These are phyloP conservation scores for Saccharomycopsis sp. DNA, from an alignment of 805 yeast genomes.

Conservation along the genomic window DNA sequence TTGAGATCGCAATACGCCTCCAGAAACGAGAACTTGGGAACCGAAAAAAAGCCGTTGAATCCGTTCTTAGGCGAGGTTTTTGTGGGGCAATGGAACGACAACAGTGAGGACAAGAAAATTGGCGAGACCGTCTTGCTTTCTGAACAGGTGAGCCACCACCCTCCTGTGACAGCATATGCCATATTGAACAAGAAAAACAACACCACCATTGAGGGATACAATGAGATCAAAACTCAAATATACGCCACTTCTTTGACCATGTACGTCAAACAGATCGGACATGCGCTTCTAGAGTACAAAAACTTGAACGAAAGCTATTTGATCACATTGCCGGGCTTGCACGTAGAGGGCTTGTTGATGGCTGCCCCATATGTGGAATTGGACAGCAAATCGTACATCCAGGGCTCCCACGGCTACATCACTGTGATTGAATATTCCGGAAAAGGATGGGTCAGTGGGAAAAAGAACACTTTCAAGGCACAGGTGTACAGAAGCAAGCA, in stretches of 20 bases:
- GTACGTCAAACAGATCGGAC: constrained; percentile 88
- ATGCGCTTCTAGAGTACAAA: constrained; percentile 65
- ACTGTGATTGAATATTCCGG: constrained; percentile 78
- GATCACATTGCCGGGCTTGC: constrained; percentile 88
- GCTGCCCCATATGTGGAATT: constrained; percentile 94
- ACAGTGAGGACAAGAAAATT: constrained; percentile 37
- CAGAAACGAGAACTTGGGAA: constrained; percentile 85
- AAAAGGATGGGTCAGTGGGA: constrained; percentile 92
- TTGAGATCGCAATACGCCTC: constrained; percentile 90
- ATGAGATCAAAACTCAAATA: constrained; percentile 80
- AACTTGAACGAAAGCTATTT: constrained; percentile 61
- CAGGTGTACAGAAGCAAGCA: constrained; percentile 53
- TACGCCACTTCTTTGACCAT: constrained; percentile 60
- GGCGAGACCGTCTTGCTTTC: constrained; percentile 77
- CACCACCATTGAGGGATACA: constrained; percentile 77
- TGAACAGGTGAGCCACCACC: constrained; percentile 97
- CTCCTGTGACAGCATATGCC: constrained; percentile 93
- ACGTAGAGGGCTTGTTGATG: constrained; percentile 85
- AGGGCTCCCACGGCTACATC: constrained; percentile 69
- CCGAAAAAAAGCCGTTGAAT: constrained; percentile 94
- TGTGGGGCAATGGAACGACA: constrained; percentile 78
- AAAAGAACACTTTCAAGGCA: constrained; percentile 88
- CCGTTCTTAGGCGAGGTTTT: constrained; percentile 95
- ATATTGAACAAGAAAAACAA: constrained; percentile 66
- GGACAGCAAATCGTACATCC: constrained; percentile 82